Conservation (phyloP, 208 protist species). For the Crithidia brevicula region DNA sequence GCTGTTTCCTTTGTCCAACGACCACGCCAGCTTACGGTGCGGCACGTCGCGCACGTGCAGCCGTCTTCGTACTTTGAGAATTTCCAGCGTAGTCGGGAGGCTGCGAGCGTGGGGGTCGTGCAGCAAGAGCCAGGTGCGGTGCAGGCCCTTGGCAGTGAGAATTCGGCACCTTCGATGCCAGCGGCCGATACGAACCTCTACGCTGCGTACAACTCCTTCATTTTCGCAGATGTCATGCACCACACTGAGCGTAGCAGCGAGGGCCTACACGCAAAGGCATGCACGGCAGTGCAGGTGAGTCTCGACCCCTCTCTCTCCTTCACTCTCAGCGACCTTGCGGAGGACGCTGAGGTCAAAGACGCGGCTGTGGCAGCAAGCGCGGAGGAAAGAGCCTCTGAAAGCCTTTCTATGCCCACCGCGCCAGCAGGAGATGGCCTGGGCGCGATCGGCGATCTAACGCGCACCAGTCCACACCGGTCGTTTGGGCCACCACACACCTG, state of each 20-base stretch:
- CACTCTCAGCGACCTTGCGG: slow-evolving; percentile 18
- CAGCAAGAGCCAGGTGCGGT: no score
- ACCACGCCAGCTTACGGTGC: slow-evolving; percentile 39
- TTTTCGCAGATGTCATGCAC: slow-evolving; percentile 13
- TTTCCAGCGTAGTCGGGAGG: not conserved
- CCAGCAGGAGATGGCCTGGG: no score
- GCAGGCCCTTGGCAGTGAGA: no score
- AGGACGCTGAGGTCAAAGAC: not conserved
- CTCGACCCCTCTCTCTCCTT: slow-evolving; percentile 33
- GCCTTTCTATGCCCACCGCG: no score
- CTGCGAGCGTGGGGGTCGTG: no score
- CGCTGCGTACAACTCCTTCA: slow-evolving; percentile 2
- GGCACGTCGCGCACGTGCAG: slow-evolving; percentile 54
- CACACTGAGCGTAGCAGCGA: not conserved
- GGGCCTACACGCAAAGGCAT: no score
- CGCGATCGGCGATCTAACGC: no score
- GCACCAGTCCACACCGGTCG: no score
- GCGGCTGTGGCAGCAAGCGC: not conserved
- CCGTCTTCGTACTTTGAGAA: slow-evolving; percentile 41
- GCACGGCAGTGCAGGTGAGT: slow-evolving; percentile 2
- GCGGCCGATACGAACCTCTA: not conserved
- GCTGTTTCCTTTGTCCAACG: not conserved
- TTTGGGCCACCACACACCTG: no score
- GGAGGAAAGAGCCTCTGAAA: no score
- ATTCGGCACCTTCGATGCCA: no score